A percentile compares a stretch with the other conserved stretches of the same genome.
Evolutionary conservation across 441 rosid species (phyloP).

Genomic region (Euphorbia schlechtendalii): DNA sequence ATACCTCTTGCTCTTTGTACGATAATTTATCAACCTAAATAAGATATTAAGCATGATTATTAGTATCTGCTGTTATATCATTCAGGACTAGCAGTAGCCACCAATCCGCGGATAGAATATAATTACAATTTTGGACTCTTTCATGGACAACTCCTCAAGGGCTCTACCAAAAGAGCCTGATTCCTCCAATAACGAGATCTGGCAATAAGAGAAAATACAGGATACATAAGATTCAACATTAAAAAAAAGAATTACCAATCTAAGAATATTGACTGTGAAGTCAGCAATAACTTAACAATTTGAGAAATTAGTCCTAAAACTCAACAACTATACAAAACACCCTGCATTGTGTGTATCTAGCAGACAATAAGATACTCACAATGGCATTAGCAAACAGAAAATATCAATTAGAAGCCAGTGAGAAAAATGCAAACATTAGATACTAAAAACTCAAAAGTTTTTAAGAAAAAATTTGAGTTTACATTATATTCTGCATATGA

Average conservation of each 20-base stretch:
- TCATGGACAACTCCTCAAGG: conserved; percentile 72
- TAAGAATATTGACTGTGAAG: no score
- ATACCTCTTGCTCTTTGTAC: conserved; percentile 83
- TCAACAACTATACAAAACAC: background rate
- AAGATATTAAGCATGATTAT: conserved; percentile 18
- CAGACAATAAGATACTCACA: background rate
- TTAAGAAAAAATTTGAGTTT: background rate
- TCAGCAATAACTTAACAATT: background rate
- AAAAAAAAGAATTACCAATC: background rate
- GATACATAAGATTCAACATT: background rate
- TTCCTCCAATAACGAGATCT: conserved; percentile 94
- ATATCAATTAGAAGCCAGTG: background rate
- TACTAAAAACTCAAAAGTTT: background rate
- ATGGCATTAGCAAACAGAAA: background rate
- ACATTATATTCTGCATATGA: background rate
- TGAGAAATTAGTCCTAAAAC: background rate
- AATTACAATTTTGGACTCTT: conserved; percentile 73
- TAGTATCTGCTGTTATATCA: conserved; percentile 16
- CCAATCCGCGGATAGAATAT: background rate
- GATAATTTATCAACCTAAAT: conserved; percentile 82
- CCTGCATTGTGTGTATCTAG: background rate
- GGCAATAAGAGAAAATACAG: conserved; percentile 14
- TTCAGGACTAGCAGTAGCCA: background rate
- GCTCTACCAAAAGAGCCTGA: conserved; percentile 62
- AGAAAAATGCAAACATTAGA: background rate